Conservation (phyloP, 352 stramenopile genomes). For the Pythium dissimile region DNA sequence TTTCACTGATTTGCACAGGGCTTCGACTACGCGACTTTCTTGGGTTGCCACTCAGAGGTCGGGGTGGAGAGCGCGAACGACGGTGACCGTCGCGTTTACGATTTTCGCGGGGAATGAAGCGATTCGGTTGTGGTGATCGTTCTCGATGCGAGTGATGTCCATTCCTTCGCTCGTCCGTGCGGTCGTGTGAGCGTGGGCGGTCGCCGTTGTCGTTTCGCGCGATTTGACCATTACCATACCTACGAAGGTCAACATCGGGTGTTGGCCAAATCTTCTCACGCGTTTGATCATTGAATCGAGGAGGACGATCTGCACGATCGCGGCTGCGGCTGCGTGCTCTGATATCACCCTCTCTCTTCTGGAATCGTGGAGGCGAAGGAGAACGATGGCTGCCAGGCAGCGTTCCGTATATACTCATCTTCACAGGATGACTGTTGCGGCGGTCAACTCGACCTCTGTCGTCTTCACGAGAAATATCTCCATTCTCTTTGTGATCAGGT, state of each 20-base stretch:
- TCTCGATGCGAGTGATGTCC: background rate
- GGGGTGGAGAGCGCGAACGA: conserved; percentile 6
- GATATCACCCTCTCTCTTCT: background rate
- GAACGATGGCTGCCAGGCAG: background rate
- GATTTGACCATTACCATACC: conserved; percentile 6
- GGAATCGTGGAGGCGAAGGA: conserved; percentile 5
- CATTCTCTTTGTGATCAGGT: background rate
- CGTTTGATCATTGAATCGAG: background rate
- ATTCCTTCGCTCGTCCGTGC: background rate
- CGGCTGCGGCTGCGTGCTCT: background rate
- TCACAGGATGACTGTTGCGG: background rate
- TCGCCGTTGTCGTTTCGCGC: background rate
- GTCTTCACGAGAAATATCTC: background rate
- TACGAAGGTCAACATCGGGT: background rate
- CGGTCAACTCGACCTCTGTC: background rate
- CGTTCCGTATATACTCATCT: conserved; percentile 18
- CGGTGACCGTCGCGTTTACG: background rate
- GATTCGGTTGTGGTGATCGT: background rate
- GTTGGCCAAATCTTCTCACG: background rate
- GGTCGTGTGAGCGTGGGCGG: background rate
- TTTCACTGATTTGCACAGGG: background rate
- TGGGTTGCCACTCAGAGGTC: too few relatives aligned
- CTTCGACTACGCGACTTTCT: conserved; percentile 9
- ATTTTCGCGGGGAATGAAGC: background rate
- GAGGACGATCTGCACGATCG: background rate